Percentiles rank a stretch among this genome's conserved stretches.
These are phyloP conservation scores for Xylaria telfairii DNA, from an alignment of 495 filamentous ascomycete genomes.

Conservation along the genomic window DNA sequence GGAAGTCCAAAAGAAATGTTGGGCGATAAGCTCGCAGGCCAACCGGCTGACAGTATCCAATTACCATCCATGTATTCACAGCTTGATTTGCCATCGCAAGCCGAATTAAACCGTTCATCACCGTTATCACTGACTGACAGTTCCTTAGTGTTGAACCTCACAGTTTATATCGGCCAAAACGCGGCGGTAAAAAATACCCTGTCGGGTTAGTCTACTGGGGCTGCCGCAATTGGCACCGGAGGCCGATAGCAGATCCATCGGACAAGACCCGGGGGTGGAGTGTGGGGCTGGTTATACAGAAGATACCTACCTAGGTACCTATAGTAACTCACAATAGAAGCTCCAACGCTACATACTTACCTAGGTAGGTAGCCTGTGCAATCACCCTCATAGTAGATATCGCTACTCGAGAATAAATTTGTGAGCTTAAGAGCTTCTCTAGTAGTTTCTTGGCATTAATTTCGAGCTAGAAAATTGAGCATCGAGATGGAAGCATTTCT, in stretches of 20 bases:
- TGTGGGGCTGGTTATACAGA: neutral
- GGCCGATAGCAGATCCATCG: neutral
- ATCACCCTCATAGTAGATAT: neutral
- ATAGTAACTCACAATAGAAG: too few relatives aligned
- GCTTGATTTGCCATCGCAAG: neutral
- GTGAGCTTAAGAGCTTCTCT: neutral
- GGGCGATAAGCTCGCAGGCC: neutral
- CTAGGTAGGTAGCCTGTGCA: too few relatives aligned
- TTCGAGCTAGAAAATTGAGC: neutral
- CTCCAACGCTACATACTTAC: neutral
- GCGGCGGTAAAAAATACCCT: neutral
- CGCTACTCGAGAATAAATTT: neutral
- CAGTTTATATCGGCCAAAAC: neutral
- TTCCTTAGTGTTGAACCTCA: neutral
- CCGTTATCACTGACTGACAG: neutral
- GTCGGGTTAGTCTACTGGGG: neutral
- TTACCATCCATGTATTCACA: neutral
- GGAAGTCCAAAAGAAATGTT: neutral
- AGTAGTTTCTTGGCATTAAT: neutral
- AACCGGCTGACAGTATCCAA: neutral
- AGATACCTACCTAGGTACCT: too few relatives aligned
- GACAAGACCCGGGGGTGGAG: neutral
- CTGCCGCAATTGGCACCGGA: neutral
- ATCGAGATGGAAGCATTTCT: conserved; percentile 2
- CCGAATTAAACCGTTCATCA: neutral